Percentiles rank a stretch among this genome's conserved stretches.
These are phyloP conservation scores for Termitomyces sp. DNA, from an alignment of 768 basidiomycete species.

Conservation along the genomic window DNA sequence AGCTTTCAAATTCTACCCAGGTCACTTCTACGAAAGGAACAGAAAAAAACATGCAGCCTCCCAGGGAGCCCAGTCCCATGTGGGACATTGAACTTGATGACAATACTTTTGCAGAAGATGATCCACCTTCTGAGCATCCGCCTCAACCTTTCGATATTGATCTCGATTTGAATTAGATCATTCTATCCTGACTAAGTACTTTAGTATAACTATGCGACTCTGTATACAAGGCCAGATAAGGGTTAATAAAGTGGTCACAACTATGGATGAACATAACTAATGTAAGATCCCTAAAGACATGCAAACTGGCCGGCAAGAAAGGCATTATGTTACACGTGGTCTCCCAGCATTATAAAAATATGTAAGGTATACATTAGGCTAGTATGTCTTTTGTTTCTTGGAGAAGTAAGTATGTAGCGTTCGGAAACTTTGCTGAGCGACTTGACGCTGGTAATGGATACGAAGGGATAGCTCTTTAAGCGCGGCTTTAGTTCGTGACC, in stretches of 20 bases:
- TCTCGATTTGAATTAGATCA: conserved; percentile 34
- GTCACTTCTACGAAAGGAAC: conserved; percentile 12
- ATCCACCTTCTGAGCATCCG: conserved; percentile 13
- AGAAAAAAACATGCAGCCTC: conserved; percentile 15
- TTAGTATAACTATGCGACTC: background rate
- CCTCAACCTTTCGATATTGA: conserved; percentile 38
- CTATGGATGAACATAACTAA: background rate
- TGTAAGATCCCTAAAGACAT: background rate
- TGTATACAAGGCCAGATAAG: background rate
- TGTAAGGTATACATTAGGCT: background rate
- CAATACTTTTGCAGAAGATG: conserved; percentile 2
- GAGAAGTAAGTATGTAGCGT: conserved; percentile 11
- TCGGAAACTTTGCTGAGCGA: conserved; percentile 13
- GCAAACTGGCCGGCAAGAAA: background rate
- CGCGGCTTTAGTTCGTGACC: conserved; percentile 66
- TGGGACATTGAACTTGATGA: conserved; percentile 69
- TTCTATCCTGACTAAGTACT: background rate
- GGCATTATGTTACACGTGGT: background rate
- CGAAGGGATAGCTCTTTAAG: conserved; percentile 62
- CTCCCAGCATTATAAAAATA: background rate
- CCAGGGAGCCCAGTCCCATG: conserved; percentile 47
- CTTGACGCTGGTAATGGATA: conserved; percentile 53
- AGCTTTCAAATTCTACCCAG: background rate
- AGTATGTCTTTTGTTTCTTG: conserved; percentile 8
- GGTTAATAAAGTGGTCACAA: background rate